Percentiles rank a stretch among this genome's conserved stretches.
Evolutionary conservation across 2,329 filamentous ascomycete species (phyloP).

Genomic region (Gnomoniopsis sp.): DNA sequence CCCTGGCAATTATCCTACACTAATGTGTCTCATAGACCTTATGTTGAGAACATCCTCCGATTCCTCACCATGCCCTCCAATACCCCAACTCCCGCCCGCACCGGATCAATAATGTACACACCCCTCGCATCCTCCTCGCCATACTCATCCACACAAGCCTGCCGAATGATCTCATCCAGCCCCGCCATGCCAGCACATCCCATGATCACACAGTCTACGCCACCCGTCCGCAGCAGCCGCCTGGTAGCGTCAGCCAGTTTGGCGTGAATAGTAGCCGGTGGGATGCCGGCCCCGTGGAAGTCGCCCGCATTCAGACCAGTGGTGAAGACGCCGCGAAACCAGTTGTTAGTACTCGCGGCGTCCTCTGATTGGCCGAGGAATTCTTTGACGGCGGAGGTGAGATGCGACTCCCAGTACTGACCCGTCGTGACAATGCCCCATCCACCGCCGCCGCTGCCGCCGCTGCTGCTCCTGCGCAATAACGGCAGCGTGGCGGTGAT

Average conservation of each 20-base stretch:
- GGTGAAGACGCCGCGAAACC: constrained; percentile 77
- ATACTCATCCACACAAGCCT: constrained; percentile 62
- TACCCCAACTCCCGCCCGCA: constrained; percentile 65
- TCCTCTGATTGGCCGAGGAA: constrained; percentile 55
- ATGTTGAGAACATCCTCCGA: constrained; percentile 33
- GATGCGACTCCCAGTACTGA: constrained; percentile 73
- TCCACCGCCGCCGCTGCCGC: background rate
- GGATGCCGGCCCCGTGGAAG: constrained; percentile 63
- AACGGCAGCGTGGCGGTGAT: constrained; percentile 61
- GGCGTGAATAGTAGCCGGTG: constrained; percentile 58
- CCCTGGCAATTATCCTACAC: background rate
- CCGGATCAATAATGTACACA: constrained; percentile 75
- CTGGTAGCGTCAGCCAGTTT: constrained; percentile 70
- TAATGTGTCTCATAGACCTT: background rate
- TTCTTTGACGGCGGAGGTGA: constrained; percentile 60
- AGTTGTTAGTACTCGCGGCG: constrained; percentile 28
- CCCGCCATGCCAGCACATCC: constrained; percentile 92
- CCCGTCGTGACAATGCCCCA: constrained; percentile 93
- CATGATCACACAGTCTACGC: constrained; percentile 69
- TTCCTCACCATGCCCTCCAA: constrained; percentile 53
- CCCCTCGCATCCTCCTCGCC: constrained; percentile 53
- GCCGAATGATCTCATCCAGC: constrained; percentile 71
- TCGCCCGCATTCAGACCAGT: constrained; percentile 79
- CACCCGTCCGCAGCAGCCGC: constrained; percentile 54
- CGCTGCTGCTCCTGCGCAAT: constrained; percentile 31